phyloP scores from a whole-genome alignment of 805 yeast species.

The Metschnikowia lachancei region DNA sequence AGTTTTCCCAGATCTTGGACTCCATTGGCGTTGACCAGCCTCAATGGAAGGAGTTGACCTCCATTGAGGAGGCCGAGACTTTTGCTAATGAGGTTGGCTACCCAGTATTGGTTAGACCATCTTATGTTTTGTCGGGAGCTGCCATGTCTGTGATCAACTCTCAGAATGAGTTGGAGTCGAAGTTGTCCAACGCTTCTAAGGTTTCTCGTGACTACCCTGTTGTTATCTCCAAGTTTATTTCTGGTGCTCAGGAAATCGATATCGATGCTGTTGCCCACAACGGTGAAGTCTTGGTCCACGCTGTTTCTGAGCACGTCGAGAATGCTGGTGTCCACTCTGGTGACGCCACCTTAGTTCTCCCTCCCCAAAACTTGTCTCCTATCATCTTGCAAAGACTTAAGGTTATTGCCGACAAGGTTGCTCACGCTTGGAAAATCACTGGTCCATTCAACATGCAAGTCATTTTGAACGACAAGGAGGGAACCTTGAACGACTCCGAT shows the following conservation, averaged over 20 bases:
- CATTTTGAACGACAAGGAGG: conserved; percentile 48
- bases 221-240: conserved; percentile 92
- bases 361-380: conserved; percentile 79
- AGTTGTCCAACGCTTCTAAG: conserved; percentile 82
- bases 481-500: conserved; percentile 55
- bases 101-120: conserved; percentile 97
- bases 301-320: conserved; percentile 96
- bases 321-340: conserved; percentile 99
- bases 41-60: conserved; percentile 92
- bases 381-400: conserved; percentile 68
- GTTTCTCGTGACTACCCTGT: conserved; percentile 97
- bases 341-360: conserved; percentile 92
- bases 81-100: conserved; percentile 86
- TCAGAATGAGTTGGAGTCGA: conserved; percentile 74
- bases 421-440: conserved; percentile 88
- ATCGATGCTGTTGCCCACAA: conserved; percentile 93
- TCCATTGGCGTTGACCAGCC: conserved; percentile 95
- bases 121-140: conserved; percentile 96
- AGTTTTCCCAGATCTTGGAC: conserved; percentile 91
- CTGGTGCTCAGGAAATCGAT: conserved; percentile 95
- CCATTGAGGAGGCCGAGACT: conserved; percentile 76
- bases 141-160: conserved; percentile 93
- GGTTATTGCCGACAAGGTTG: conserved; percentile 90
- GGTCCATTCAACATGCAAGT: conserved; percentile 99
- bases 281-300: conserved; percentile 89